Percentiles rank a stretch among this genome's conserved stretches.
Evolutionary conservation across 768 basidiomycete genomes (phyloP).

Genomic region (Rhodotorula sphaerocarpa): DNA sequence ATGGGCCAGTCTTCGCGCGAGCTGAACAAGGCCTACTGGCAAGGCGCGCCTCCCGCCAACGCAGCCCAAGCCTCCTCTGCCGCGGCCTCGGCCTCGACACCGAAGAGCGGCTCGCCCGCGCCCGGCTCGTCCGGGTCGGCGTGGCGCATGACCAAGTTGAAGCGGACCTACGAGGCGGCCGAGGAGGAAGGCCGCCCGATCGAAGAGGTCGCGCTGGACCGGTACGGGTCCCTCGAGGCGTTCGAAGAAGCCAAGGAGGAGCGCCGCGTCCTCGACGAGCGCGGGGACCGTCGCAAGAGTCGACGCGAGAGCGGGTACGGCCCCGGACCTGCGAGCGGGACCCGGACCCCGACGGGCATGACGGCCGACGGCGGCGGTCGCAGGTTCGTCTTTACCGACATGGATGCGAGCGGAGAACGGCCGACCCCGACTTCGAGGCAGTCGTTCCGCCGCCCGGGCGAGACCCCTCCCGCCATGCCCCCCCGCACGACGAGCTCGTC

Average conservation of each 20-base stretch:
- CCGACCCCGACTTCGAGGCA: conserved; percentile 54
- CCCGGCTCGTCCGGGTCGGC: conserved; percentile 87
- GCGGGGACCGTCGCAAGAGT: conserved; percentile 50
- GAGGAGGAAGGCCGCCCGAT: conserved; percentile 68
- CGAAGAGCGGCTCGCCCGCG: conserved; percentile 45
- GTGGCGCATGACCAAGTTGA: conserved; percentile 97
- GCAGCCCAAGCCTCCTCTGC: conserved; percentile 34
- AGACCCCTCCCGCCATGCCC: conserved; percentile 37
- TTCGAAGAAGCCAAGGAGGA: conserved; percentile 88
- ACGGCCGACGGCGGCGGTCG: conserved; percentile 13
- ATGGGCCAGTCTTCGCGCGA: conserved; percentile 54
- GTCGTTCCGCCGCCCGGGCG: conserved; percentile 77
- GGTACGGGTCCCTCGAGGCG: conserved; percentile 73
- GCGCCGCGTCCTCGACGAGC: conserved; percentile 71
- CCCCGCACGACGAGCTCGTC: conserved; percentile 23
- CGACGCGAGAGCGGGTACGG: conserved; percentile 41
- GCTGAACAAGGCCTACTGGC: conserved; percentile 44
- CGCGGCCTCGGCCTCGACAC: conserved; percentile 38
- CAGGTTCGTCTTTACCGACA: conserved; percentile 45
- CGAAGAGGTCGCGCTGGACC: conserved; percentile 74
- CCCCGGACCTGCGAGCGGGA: conserved; percentile 44
- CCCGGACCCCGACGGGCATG: conserved; percentile 4
- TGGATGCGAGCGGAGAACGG: conserved; percentile 40
- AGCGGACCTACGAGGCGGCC: conserved; percentile 77
- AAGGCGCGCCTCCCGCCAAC: conserved; percentile 44